Evolutionary conservation across 345 rosid genomes (phyloP).

Genomic region (Limnanthes douglasii): DNA sequence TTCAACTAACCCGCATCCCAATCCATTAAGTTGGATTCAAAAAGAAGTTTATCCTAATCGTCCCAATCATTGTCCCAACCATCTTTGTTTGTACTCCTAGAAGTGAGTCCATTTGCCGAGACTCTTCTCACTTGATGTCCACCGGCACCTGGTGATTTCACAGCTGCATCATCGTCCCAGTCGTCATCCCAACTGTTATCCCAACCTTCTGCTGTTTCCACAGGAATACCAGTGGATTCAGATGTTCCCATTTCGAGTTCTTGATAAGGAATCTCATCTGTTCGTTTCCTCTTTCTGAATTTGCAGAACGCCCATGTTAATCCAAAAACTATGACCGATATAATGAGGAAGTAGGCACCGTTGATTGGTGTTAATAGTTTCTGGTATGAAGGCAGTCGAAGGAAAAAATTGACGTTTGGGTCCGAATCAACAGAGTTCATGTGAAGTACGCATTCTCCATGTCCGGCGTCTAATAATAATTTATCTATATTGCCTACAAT

Average conservation of each 20-base stretch:
- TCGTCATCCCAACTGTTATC: constrained; percentile 91
- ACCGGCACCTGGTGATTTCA: constrained; percentile 53
- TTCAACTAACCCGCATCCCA: too few species aligned
- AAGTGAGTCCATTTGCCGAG: constrained; percentile 65
- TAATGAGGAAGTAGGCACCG: constrained; percentile 75
- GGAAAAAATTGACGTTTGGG: constrained; percentile 10
- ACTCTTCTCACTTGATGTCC: constrained; percentile 23
- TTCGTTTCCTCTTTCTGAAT: constrained; percentile 36
- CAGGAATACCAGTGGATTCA: constrained; percentile 24
- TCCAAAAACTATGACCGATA: constrained; percentile 37
- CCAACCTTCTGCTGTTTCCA: constrained; percentile 76
- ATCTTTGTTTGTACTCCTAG: constrained; percentile 50
- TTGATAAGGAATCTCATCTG: constrained; percentile 49
- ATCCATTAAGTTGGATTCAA: too few species aligned
- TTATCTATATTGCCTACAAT: constrained; percentile 10
- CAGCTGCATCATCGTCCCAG: constrained; percentile 74
- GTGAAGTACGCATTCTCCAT: constrained; percentile 37
- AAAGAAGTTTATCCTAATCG: constrained; percentile 35
- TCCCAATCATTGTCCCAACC: constrained; percentile 87
- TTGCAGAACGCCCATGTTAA: constrained; percentile 48
- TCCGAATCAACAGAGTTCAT: constrained; percentile 12
- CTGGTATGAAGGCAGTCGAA: constrained; percentile 48
- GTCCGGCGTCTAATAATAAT: constrained; percentile 26
- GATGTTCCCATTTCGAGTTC: constrained; percentile 76
- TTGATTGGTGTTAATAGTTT: constrained; percentile 65